These are phyloP conservation scores for Colletotrichum tropicale DNA, from an alignment of 2,329 filamentous ascomycete species.

Conservation along the genomic window DNA sequence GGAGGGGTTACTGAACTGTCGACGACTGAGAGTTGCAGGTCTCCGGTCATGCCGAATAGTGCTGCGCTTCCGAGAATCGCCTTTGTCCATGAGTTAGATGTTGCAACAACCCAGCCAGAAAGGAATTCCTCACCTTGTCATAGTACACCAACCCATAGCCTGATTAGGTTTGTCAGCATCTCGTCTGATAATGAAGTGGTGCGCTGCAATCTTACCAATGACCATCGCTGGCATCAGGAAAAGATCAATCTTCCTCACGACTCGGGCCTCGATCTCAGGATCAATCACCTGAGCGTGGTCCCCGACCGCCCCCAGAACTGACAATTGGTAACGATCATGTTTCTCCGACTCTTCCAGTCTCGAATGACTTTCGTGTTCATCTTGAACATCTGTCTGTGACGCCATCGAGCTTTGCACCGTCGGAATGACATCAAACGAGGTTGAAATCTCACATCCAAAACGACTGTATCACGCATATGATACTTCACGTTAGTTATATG, in stretches of 20 bases:
- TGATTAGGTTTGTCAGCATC: neutral
- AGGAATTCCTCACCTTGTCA: constrained; percentile 58
- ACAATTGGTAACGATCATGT: neutral
- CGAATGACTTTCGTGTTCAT: rapidly evolving
- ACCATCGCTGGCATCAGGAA: constrained; percentile 63
- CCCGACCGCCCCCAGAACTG: neutral
- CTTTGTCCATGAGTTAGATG: constrained; percentile 25
- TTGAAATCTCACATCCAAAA: rapidly evolving
- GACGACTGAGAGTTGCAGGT: constrained; percentile 53
- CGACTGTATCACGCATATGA: rapidly evolving
- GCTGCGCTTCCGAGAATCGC: constrained; percentile 63
- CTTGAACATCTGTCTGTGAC: rapidly evolving
- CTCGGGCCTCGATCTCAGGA: neutral
- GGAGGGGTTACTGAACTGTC: constrained; percentile 37
- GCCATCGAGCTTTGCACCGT: neutral
- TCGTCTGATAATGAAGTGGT: no score
- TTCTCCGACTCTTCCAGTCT: rapidly evolving
- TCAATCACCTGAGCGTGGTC: neutral
- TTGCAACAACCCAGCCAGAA: neutral
- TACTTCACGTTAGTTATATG: neutral
- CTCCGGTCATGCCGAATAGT: constrained; percentile 64
- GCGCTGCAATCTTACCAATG: constrained; percentile 38
- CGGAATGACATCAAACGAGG: neutral
- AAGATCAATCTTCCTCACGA: constrained; percentile 59
- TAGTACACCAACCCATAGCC: constrained; percentile 73